A percentile compares a stretch with the other conserved stretches of the same genome.
Conservation (phyloP, 2,329 filamentous ascomycete species). For the Magnaporthiopsis incrustans region DNA sequence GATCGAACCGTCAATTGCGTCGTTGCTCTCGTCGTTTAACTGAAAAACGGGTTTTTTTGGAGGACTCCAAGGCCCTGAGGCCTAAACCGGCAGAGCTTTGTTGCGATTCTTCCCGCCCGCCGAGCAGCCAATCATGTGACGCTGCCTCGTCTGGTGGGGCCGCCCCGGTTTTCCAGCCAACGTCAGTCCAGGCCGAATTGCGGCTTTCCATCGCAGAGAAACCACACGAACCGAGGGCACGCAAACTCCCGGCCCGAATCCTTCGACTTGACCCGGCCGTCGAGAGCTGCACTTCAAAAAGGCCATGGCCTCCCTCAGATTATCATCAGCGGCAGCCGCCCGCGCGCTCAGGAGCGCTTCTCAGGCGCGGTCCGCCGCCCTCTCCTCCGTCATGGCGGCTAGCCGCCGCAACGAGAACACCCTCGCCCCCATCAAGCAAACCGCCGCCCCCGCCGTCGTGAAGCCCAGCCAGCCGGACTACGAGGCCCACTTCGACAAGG, state of each 20-base stretch:
- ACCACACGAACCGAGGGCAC: background rate
- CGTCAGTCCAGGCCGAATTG: background rate
- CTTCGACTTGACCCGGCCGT: constrained; percentile 5
- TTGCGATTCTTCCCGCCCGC: constrained; percentile 27
- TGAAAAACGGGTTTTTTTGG: constrained; percentile 9
- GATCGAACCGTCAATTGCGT: constrained; percentile 14
- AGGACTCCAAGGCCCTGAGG: constrained; percentile 4
- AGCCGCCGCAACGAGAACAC: constrained; percentile 49
- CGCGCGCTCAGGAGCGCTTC: constrained; percentile 42
- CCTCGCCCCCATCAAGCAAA: constrained; percentile 31
- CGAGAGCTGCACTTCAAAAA: constrained; percentile 10
- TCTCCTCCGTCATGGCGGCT: constrained; percentile 25
- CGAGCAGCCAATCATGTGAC: constrained; percentile 16
- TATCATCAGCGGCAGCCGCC: constrained; percentile 41
- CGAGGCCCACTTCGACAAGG: constrained; percentile 71
- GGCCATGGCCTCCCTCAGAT: constrained; percentile 57
- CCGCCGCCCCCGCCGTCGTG: constrained; percentile 27
- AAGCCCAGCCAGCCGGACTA: constrained; percentile 70
- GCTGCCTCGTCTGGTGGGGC: background rate
- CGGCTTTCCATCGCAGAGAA: background rate
- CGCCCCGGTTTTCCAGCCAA: background rate
- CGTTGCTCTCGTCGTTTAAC: constrained; percentile 2
- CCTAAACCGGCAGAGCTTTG: constrained; percentile 15
- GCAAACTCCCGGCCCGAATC: background rate
- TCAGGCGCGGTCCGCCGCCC: constrained; percentile 26